Evolutionary conservation across 495 filamentous ascomycete species (phyloP), one percentile per base, ranked within the genome.

Genomic region (Aspergillus saccharolyticus): DNA sequence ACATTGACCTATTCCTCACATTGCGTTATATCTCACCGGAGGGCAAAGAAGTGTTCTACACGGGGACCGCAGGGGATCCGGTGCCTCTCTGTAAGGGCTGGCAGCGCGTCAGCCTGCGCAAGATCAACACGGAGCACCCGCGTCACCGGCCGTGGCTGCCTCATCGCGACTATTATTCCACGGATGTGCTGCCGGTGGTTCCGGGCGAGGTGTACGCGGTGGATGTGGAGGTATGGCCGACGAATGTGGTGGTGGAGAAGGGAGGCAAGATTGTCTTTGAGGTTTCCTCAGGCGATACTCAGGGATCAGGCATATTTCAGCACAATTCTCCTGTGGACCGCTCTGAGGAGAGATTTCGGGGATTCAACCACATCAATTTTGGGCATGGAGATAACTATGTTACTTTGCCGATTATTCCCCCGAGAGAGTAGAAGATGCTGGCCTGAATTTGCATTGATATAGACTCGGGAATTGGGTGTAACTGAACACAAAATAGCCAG

Each of bases 201-300:
- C 70, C 76, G 0, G 79, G 78, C 0, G 77, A 82, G 56, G 76
- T 87, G 4, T 88, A 89, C 56, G 64, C 65, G 0, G 82, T 88
- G 0, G 85, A 87, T 59, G 75, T 89, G 10, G 85, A 89, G 70
- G 64, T 88, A 4, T 88, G 85, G 85, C 85, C 85, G 16, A 88
- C 83, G 0, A 86, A 86, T 64, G 82, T 86, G 0, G 75, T 89
- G 5, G 77, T 85, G 15, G 77, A 76, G 46, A 69, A 73, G 44
- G 68, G 65, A 1, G 68, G 73, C 0, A 75, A 70, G 59, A 59
- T 86, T 28, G 71, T 83, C 15, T 69, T 88, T n/a, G 83, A 88
- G 63, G 74, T 87, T 3, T 56, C 73, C 1, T 74, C 70, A 57
- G 82, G 80, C 1, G 84, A 88, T 71, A 86, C 84, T 5, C 82